Evolutionary conservation across 116 monocot genomes (phyloP).

Genomic region (Zostera marina): DNA sequence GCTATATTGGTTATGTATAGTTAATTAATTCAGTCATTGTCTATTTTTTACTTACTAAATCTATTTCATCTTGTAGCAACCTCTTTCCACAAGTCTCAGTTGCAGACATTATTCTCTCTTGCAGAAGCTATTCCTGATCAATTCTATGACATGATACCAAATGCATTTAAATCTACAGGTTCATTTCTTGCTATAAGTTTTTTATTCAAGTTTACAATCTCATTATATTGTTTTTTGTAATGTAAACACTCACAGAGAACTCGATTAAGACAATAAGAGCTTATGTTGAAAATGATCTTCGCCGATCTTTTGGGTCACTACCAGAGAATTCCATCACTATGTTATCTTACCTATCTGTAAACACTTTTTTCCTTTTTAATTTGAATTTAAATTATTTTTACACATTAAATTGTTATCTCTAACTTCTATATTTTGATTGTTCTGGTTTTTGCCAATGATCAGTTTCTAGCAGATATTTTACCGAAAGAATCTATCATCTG

Average conservation of each 20-base stretch:
- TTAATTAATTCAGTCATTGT: neutral
- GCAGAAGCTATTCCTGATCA: conserved; percentile 10
- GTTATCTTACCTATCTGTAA: conserved; percentile 7
- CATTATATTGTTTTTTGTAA: no score
- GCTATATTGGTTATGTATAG: neutral
- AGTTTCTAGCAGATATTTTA: conserved; percentile 13
- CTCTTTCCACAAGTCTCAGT: conserved; percentile 8
- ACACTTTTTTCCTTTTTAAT: neutral
- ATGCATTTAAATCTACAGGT: conserved; percentile 6
- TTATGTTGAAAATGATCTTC: conserved; percentile 6
- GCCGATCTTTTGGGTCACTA: neutral
- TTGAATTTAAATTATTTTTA: neutral
- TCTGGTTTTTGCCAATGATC: neutral
- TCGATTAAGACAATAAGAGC: neutral
- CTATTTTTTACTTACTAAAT: neutral
- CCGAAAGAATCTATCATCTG: conserved; percentile 28
- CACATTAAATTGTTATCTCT: neutral
- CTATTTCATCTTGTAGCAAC: conserved; percentile 9
- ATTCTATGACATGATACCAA: neutral
- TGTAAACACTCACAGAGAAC: conserved; percentile 4
- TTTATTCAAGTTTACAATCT: neutral
- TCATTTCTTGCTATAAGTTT: neutral
- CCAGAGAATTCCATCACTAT: conserved; percentile 1
- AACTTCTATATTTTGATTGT: neutral
- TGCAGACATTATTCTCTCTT: conserved; percentile 7